A percentile compares a stretch with the other conserved stretches of the same genome.
These are phyloP conservation scores for Aspergillus fumigatiaffinis DNA, from an alignment of 2,329 filamentous ascomycete genomes.

Conservation along the genomic window DNA sequence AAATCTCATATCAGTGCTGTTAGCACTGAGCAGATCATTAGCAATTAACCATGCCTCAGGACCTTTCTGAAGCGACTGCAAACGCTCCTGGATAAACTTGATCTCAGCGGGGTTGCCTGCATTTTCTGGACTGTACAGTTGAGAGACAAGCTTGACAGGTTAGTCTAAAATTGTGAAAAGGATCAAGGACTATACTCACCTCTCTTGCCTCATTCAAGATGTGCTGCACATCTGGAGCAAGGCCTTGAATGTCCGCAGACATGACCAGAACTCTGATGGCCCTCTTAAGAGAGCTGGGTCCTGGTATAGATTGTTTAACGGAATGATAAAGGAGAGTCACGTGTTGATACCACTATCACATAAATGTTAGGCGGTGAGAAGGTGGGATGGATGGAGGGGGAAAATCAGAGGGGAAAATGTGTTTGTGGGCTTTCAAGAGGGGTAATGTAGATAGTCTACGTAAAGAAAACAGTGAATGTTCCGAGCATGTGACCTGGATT, in stretches of 20 bases:
- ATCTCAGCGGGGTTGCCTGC: conserved; percentile 42
- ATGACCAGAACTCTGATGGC: conserved; percentile 22
- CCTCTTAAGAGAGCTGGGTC: conserved; percentile 6
- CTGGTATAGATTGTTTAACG: conserved; percentile 14
- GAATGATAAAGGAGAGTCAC: conserved; percentile 15
- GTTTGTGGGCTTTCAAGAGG: not conserved
- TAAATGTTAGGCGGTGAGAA: conserved; percentile 14
- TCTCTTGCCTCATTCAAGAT: conserved; percentile 28
- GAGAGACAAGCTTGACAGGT: conserved; percentile 34
- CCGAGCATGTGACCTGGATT: not conserved
- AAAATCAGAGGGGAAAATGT: not conserved
- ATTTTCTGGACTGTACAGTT: conserved; percentile 43
- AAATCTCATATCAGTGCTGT: conserved; percentile 75
- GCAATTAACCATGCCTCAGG: conserved; percentile 82
- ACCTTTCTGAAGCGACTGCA: conserved; percentile 76
- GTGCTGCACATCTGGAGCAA: conserved; percentile 19
- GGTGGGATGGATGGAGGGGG: conserved; percentile 10
- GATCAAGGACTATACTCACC: conserved; percentile 13
- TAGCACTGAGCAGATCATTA: conserved; percentile 65
- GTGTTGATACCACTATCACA: conserved; percentile 23
- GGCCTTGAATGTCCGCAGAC: conserved; percentile 21
- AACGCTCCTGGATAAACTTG: conserved; percentile 62
- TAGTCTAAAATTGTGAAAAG: conserved; percentile 1
- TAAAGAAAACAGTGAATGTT: not conserved
- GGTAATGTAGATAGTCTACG: not conserved